Evolutionary conservation across 2,329 filamentous ascomycete species (phyloP).

Genomic region (Diaporthe citri): DNA sequence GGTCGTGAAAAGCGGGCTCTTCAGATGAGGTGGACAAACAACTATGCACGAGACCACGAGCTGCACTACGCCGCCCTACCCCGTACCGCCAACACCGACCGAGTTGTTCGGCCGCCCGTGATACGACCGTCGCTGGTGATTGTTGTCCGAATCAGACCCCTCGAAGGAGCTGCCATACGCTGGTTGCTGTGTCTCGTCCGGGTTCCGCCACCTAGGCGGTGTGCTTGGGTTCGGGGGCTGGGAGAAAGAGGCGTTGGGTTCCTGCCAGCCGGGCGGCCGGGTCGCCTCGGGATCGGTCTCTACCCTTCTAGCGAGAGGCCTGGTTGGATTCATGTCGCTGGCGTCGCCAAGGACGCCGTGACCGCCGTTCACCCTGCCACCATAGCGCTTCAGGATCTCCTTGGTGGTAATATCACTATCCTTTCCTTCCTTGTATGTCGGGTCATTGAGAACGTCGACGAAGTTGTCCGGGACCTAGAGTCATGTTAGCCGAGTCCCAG

Average conservation of each 20-base stretch:
- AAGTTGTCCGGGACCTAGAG: slow-evolving; percentile 91
- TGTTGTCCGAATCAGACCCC: slow-evolving; percentile 56
- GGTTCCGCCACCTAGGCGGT: slow-evolving; percentile 63
- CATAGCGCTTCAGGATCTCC: slow-evolving; percentile 94
- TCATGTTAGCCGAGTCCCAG: slow-evolving; percentile 44
- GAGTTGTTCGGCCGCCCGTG: slow-evolving; percentile 64
- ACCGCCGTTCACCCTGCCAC: slow-evolving; percentile 68
- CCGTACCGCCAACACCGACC: slow-evolving; percentile 61
- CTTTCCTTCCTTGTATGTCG: slow-evolving; percentile 74
- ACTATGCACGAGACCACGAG: slow-evolving; percentile 12
- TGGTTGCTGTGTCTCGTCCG: slow-evolving; percentile 58
- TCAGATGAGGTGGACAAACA: slow-evolving; percentile 26
- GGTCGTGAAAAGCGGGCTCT: slow-evolving; percentile 4
- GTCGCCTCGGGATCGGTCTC: slow-evolving; percentile 80
- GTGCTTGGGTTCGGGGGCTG: slow-evolving; percentile 58
- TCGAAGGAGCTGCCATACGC: slow-evolving; percentile 61
- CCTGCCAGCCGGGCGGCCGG: slow-evolving; percentile 72
- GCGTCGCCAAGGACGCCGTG: slow-evolving; percentile 70
- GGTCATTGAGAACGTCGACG: slow-evolving; percentile 86
- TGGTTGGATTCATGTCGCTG: slow-evolving; percentile 68
- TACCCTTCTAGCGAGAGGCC: slow-evolving; percentile 72
- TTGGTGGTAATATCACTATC: slow-evolving; percentile 87
- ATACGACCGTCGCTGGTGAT: slow-evolving; percentile 61
- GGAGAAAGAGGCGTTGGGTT: slow-evolving; percentile 60
- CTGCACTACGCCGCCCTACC: slow-evolving; percentile 44